These are phyloP conservation scores for Parasitella parasitica DNA, from an alignment of 371 early-diverging fungal species.

Conservation along the genomic window DNA sequence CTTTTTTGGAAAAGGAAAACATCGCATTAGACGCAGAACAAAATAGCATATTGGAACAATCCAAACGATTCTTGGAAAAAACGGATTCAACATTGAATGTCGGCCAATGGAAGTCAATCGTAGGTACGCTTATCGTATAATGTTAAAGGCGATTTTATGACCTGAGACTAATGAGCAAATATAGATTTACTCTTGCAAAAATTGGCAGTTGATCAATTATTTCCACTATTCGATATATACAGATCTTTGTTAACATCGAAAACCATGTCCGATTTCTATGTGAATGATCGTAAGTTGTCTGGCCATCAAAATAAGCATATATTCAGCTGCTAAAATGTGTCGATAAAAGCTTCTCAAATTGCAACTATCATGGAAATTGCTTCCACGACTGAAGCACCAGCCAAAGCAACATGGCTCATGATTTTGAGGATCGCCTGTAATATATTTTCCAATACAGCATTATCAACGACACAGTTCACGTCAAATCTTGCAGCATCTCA, in stretches of 20 bases:
- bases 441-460: constrained; percentile 44
- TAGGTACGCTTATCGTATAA: constrained; percentile 26
- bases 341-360: constrained; percentile 37
- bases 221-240: constrained; percentile 69
- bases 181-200: constrained; percentile 36
- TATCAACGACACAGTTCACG: constrained; percentile 52
- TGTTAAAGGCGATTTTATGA: not conserved
- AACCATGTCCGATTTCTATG: constrained; percentile 45
- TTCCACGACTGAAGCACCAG: constrained; percentile 14
- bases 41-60: constrained; percentile 20
- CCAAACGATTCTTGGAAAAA: constrained; percentile 23
- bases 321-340: too few relatives aligned
- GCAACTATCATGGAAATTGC: constrained; percentile 30
- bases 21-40: constrained; percentile 28
- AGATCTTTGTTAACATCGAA: constrained; percentile 51
- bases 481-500: constrained; percentile 46
- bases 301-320: too few relatives aligned
- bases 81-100: constrained; percentile 15
- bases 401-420: constrained; percentile 32
- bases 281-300: constrained; percentile 38
- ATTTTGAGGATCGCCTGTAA: constrained; percentile 58
- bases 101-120: constrained; percentile 33
- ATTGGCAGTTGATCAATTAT: constrained; percentile 52
- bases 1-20: constrained; percentile 33
- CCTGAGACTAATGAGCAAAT: not conserved